Evolutionary conservation across 768 basidiomycete genomes (phyloP), one percentile per base, ranked within the genome.

Genomic region (Naganishia onofrii): DNA sequence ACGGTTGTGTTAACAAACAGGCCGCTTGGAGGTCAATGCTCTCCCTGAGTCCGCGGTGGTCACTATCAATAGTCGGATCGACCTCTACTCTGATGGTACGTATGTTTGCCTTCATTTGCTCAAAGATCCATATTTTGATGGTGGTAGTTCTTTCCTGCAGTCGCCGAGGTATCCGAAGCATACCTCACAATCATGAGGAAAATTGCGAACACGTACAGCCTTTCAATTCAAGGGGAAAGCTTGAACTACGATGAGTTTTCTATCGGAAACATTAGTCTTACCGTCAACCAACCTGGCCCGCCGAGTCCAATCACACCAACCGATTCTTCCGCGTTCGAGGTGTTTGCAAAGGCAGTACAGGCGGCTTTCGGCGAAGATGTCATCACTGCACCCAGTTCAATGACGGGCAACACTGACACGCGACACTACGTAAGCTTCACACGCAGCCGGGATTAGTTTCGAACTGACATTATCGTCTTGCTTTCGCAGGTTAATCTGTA

Each of bases 11-110:
- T 23, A 9, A 28, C n/a, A 17, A 36, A 28, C 32, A 13, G 64
- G 1, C 26, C 23, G 31, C 55, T 10, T 68, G 13, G 28, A 70
- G 64, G 83, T 84, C 31, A 92, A 92, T 74, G 90, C 90, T 28
- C 84, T 93, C n/a, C 91, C 91, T 0, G 91, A 92, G 79, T 57
- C 67, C 38, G 67, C 48, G 26, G 17, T 56, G 72, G 81, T 78
- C 4, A 75, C 71, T 15, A 72, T 81, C 70, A 81, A 81, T 67
- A 72, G 76, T 68, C 72, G 81, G 15, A 79, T 81, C 65, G 75
- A 80, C 26, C 78, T 80, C 72, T 77, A 67, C 29, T 54, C 60
- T 36, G 51, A 46, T 29, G 34, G 67, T 57, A 42, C 55, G 55
- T 54, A 31, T 19, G 29, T 28, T 1, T 1, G 21, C 17, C 48